Conservation (phyloP, 805 yeast species). For the Myxozyma udenii region DNA sequence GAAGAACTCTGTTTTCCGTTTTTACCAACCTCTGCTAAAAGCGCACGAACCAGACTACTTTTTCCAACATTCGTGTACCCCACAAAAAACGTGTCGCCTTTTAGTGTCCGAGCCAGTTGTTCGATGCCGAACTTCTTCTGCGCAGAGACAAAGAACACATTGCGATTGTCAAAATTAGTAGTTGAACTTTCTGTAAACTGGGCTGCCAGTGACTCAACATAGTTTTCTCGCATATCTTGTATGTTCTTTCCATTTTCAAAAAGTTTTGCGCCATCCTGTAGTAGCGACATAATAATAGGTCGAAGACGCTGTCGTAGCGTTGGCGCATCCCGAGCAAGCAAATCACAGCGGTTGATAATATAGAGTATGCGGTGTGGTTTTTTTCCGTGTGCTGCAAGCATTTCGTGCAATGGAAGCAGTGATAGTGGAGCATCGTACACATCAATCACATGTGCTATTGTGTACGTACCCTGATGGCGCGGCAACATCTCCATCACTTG, state of each 20-base stretch:
- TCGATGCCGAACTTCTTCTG: constrained; percentile 52
- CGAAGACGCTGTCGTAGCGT: constrained; percentile 6
- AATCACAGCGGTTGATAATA: constrained; percentile 16
- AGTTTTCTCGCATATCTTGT: neutral
- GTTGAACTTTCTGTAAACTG: neutral
- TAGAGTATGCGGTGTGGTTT: constrained; percentile 2
- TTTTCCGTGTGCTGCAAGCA: constrained; percentile 6
- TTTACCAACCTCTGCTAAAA: constrained; percentile 46
- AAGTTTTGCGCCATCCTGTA: neutral
- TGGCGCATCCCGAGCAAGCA: constrained; percentile 3
- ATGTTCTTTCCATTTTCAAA: neutral
- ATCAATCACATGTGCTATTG: constrained; percentile 59
- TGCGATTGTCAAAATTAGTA: neutral
- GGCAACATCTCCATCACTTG: constrained; percentile 14
- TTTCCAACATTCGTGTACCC: constrained; percentile 93
- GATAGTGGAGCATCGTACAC: constrained; percentile 72
- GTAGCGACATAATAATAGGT: constrained; percentile 7
- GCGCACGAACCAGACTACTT: constrained; percentile 66
- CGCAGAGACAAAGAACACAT: constrained; percentile 54
- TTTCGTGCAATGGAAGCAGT: constrained; percentile 10
- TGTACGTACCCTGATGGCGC: constrained; percentile 35
- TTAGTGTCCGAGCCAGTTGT: constrained; percentile 42
- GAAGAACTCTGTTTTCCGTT: neutral
- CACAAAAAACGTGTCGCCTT: constrained; percentile 47
- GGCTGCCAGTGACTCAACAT: neutral